Conservation (phyloP, 495 filamentous ascomycete genomes). For the Talaromyces adpressus region DNA sequence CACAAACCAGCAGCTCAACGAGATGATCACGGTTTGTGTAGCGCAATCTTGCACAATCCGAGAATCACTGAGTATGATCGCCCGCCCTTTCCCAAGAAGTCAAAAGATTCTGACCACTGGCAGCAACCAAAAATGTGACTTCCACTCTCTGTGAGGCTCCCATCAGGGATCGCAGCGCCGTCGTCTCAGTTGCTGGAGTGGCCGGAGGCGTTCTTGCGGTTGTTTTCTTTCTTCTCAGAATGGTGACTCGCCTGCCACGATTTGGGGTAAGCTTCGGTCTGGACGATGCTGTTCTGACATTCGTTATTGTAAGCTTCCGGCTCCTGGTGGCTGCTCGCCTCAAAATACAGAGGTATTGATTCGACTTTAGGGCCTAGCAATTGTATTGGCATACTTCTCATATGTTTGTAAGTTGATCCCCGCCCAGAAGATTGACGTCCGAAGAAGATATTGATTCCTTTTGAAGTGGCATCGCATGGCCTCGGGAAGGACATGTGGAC, state of each 20-base stretch:
- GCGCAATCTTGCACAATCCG: conserved; percentile 16
- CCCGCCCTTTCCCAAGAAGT: not conserved
- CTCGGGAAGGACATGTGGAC: conserved; percentile 42
- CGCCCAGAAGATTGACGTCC: not conserved
- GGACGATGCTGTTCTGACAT: conserved; percentile 25
- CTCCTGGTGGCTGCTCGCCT: not conserved
- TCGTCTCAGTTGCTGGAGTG: conserved; percentile 19
- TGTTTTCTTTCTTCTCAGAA: conserved; percentile 20
- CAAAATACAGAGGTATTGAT: not conserved
- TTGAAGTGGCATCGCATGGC: conserved; percentile 29
- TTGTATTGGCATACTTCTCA: not conserved
- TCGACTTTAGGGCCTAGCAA: not conserved
- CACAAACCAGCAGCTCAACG: conserved; percentile 14
- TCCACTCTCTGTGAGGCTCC: conserved; percentile 20
- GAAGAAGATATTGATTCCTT: not conserved
- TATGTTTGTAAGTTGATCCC: not conserved
- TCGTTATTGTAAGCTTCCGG: conserved; percentile 19
- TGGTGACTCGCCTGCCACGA: conserved; percentile 19
- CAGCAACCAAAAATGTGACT: conserved; percentile 30
- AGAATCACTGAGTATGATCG: conserved; percentile 19
- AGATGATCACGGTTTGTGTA: conserved; percentile 16
- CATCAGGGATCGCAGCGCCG: conserved; percentile 18
- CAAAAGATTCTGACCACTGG: not conserved
- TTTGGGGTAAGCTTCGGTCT: conserved; percentile 20
- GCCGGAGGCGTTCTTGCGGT: conserved; percentile 19